phyloP scores from a whole-genome alignment of 345 rosid species.

The Pistacia atlantica region DNA sequence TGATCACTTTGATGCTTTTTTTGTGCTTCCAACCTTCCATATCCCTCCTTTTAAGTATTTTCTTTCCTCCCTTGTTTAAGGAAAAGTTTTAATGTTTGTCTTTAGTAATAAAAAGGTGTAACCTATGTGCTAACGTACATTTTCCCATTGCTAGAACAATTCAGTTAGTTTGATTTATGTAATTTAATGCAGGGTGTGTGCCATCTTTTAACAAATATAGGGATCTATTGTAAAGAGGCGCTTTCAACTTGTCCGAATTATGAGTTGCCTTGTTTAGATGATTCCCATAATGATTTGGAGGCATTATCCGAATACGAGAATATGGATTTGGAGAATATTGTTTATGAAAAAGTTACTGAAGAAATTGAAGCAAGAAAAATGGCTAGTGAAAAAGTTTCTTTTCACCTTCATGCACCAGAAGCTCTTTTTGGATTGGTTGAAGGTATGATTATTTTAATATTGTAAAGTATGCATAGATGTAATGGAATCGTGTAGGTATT shows the following conservation, averaged over 20 bases:
- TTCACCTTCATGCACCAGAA: slow-evolving; percentile 81
- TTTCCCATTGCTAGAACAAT: neutral
- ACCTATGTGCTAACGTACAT: neutral
- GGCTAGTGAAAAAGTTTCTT: slow-evolving; percentile 64
- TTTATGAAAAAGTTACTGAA: slow-evolving; percentile 62
- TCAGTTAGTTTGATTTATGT: slow-evolving; percentile 16
- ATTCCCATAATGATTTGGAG: slow-evolving; percentile 53
- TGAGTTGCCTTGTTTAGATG: slow-evolving; percentile 51
- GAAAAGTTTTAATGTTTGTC: neutral
- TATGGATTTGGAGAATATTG: slow-evolving; percentile 88
- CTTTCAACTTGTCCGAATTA: slow-evolving; percentile 54
- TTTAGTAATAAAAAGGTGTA: slow-evolving; percentile 11
- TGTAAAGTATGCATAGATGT: slow-evolving; percentile 14
- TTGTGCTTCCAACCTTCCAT: neutral
- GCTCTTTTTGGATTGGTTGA: slow-evolving; percentile 63
- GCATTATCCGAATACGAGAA: slow-evolving; percentile 65
- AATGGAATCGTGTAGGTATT: neutral
- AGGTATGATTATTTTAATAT: slow-evolving; percentile 52
- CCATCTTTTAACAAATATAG: slow-evolving; percentile 80
- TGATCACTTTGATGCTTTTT: neutral
- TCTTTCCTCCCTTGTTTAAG: neutral
- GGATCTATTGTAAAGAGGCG: slow-evolving; percentile 70
- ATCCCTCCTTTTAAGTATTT: neutral
- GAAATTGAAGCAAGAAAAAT: slow-evolving; percentile 70
- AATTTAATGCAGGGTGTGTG: slow-evolving; percentile 70